Evolutionary conservation across 2,329 filamentous ascomycete genomes (phyloP).

Genomic region (Acrodontium crateriforme): DNA sequence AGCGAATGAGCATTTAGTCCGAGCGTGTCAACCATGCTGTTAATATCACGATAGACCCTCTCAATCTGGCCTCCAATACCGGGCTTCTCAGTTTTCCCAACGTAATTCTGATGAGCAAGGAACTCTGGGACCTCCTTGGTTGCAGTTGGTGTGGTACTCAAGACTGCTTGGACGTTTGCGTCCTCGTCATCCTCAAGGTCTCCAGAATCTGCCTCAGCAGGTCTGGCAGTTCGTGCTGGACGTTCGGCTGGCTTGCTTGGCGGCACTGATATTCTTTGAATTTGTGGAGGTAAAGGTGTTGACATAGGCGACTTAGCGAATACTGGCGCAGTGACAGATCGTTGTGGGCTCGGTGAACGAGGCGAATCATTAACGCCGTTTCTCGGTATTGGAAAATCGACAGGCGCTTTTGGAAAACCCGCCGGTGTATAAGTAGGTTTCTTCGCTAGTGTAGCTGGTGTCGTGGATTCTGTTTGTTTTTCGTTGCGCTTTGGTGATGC

Average conservation of each 20-base stretch:
- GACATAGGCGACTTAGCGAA: constrained; percentile 34
- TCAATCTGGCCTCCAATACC: constrained; percentile 36
- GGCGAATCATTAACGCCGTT: constrained; percentile 26
- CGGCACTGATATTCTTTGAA: constrained; percentile 17
- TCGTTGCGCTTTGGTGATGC: constrained; percentile 8
- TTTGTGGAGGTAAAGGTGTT: constrained; percentile 13
- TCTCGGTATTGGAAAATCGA: constrained; percentile 40
- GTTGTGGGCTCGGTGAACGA: constrained; percentile 53
- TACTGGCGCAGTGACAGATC: constrained; percentile 30
- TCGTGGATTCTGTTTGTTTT: constrained; percentile 10
- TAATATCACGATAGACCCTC: constrained; percentile 59
- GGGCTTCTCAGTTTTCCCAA: constrained; percentile 24
- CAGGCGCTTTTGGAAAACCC: constrained; percentile 33
- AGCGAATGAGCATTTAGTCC: constrained; percentile 69
- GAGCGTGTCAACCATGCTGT: constrained; percentile 87
- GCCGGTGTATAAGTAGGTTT: constrained; percentile 22
- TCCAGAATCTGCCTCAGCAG: constrained; percentile 26
- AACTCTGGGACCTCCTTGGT: constrained; percentile 53
- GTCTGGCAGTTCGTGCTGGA: constrained; percentile 17
- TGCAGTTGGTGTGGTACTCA: constrained; percentile 47
- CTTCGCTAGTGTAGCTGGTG: constrained; percentile 14
- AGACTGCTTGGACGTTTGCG: constrained; percentile 49
- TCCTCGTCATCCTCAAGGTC: constrained; percentile 55
- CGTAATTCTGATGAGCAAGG: constrained; percentile 40
- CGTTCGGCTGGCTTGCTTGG: constrained; percentile 19